Percentiles rank a stretch among this genome's conserved stretches.
Conservation (phyloP, 1,284 basidiomycete genomes). For the Trichosporon ovoides region DNA sequence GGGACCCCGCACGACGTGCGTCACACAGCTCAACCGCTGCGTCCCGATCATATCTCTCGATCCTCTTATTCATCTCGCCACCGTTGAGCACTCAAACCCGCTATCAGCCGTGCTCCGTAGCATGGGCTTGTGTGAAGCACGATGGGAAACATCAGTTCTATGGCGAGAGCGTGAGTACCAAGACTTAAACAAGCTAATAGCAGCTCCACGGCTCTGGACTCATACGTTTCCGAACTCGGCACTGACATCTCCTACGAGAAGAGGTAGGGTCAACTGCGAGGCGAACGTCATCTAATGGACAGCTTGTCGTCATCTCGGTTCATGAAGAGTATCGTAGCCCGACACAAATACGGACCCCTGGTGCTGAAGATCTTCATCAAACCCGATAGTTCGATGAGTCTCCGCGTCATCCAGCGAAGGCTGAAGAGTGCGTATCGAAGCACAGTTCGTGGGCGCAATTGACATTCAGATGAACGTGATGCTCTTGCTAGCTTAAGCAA, state of each 20-base stretch:
- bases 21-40: background rate
- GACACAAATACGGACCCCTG: constrained; percentile 64
- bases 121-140: background rate
- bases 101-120: background rate
- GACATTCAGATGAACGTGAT: constrained; percentile 68
- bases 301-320: constrained; percentile 77
- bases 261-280: constrained; percentile 59
- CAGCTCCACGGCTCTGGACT: constrained; percentile 68
- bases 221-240: constrained; percentile 79
- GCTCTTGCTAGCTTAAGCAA: constrained; percentile 77
- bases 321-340: constrained; percentile 80
- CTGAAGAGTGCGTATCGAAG: constrained; percentile 57
- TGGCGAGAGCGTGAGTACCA: constrained; percentile 46
- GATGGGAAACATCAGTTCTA: constrained; percentile 48
- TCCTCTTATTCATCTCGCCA: background rate
- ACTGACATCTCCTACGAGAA: constrained; percentile 83
- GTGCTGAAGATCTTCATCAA: constrained; percentile 80
- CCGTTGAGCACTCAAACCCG: background rate
- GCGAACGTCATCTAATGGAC: constrained; percentile 6
- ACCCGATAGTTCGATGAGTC: constrained; percentile 64
- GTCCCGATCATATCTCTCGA: background rate
- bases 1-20: background rate
- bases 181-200: background rate
- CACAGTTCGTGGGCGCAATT: constrained; percentile 1
- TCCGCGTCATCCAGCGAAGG: constrained; percentile 62